Evolutionary conservation across 177 flowering plant genomes (phyloP).

Genomic region (Vitis hybrid): DNA sequence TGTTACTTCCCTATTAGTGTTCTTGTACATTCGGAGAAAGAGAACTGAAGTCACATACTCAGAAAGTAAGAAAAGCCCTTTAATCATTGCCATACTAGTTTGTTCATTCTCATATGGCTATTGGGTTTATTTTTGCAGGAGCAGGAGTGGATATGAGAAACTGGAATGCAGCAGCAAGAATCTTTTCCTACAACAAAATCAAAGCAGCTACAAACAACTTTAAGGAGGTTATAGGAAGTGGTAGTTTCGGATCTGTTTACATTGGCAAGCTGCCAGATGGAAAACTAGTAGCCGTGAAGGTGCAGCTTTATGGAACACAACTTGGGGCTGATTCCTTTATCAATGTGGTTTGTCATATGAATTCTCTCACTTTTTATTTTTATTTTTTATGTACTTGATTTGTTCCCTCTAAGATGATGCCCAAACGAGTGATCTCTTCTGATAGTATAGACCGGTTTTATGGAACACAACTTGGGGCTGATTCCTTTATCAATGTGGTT

Average conservation of each 20-base stretch:
- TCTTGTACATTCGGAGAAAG: slow-evolving; percentile 41
- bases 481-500: no score
- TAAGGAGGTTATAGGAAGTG: slow-evolving; percentile 74
- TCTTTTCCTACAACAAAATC: slow-evolving; percentile 74
- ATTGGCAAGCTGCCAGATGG: slow-evolving; percentile 79
- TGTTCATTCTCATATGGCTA: not conserved
- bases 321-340: slow-evolving; percentile 17
- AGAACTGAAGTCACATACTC: slow-evolving; percentile 29
- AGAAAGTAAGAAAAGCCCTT: slow-evolving; percentile 36
- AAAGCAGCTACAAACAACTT: slow-evolving; percentile 78
- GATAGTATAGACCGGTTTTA: no score
- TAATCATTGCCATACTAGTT: not conserved
- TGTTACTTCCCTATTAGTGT: slow-evolving; percentile 30
- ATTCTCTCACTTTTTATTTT: no score
- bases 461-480: no score
- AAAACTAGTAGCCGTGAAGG: slow-evolving; percentile 80
- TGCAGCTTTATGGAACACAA: slow-evolving; percentile 64
- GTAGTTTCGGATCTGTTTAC: slow-evolving; percentile 88
- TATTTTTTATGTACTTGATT: no score
- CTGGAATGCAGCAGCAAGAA: slow-evolving; percentile 58
- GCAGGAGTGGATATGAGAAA: slow-evolving; percentile 40
- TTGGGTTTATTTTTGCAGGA: slow-evolving; percentile 23
- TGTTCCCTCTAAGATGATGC: no score
- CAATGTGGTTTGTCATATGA: no score
- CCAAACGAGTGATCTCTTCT: no score